phyloP scores from a whole-genome alignment of 2,329 filamentous ascomycete genomes.

The Paecilomyces formosus region DNA sequence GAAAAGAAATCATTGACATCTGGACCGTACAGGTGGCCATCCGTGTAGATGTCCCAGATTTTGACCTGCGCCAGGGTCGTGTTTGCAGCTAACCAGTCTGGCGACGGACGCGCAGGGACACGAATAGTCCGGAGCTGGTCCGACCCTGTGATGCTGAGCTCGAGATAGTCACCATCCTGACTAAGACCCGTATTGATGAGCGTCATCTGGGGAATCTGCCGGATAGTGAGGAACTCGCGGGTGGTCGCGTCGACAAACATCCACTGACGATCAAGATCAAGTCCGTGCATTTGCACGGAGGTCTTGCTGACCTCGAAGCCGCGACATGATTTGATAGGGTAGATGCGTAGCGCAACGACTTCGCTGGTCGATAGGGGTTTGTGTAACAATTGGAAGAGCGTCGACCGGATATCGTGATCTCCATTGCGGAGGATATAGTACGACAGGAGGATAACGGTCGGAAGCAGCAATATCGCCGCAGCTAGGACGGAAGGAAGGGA shows the following conservation, averaged over 20 bases:
- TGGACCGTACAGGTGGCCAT: slow-evolving; percentile 48
- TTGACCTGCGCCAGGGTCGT: slow-evolving; percentile 43
- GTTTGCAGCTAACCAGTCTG: slow-evolving; percentile 48
- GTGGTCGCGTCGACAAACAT: slow-evolving; percentile 54
- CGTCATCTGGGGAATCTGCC: slow-evolving; percentile 54
- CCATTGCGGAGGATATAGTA: neutral
- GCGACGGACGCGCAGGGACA: slow-evolving; percentile 49
- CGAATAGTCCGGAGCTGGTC: slow-evolving; percentile 35
- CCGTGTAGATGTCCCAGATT: slow-evolving; percentile 54
- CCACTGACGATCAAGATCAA: slow-evolving; percentile 58
- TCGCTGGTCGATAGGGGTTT: slow-evolving; percentile 8
- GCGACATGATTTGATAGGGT: slow-evolving; percentile 61
- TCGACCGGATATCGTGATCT: neutral
- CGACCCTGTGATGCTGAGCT: slow-evolving; percentile 39
- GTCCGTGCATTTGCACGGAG: slow-evolving; percentile 47
- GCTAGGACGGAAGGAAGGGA: neutral
- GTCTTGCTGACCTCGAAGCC: slow-evolving; percentile 49
- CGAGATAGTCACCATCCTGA: slow-evolving; percentile 38
- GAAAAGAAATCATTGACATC: slow-evolving; percentile 48
- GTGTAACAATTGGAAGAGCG: neutral
- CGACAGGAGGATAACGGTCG: neutral
- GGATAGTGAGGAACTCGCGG: slow-evolving; percentile 55
- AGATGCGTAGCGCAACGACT: slow-evolving; percentile 44
- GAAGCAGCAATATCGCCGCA: neutral
- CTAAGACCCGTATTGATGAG: slow-evolving; percentile 50